Base-by-base conservation (phyloP, 441 rosid species). In the Lepidium campestre region DNA sequence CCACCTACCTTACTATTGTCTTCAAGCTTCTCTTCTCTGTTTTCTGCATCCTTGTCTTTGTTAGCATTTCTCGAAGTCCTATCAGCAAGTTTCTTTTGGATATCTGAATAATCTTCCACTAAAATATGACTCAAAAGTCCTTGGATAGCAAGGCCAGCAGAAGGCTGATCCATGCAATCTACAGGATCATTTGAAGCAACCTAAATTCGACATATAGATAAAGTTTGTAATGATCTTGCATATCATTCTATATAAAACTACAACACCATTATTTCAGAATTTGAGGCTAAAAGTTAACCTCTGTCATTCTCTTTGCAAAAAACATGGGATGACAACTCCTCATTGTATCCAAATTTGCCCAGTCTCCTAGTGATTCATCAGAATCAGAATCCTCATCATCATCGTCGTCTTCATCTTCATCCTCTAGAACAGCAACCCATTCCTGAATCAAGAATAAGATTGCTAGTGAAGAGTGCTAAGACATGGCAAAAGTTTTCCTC, bases 281-380 rank as follows among this genome's bases (percentile, higher is more conserved):
- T 17, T 31, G 19, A 10, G 52, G 23, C 13, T 53, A 1, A 13
- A 57, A 27, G 10, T 62, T 13, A 74, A 89, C 98, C 98, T 85
- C 83, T 15, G 91, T 68, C 72, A 94, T 77, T 78, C 74, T 91
- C 80, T 83, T 86, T 34, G 98, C 98, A 69, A 91, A 94, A 82
- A 75, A 84, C 89, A 89, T 84, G 54, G 99, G 99, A 81, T 94
- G 99, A 67, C 96, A 88, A 71, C 80, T 80, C 53, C 90, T 86
- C 96, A 91, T 86, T 1, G 97, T 91, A 67, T 91, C 97, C 83
- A 84, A 81, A 45, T 86, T 86, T 61, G 96, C 93, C 98, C 98
- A 91, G 77, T 91, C 97, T 65, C 96, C 90, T 49, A 83, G 81
- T 3, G 76, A 50, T 50, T 82, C 97, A 70, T 86, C 65, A 4